Evolutionary conservation across 1,284 basidiomycete species (phyloP), one percentile per base, ranked within the genome.

Genomic region (Ustilago bromivora): DNA sequence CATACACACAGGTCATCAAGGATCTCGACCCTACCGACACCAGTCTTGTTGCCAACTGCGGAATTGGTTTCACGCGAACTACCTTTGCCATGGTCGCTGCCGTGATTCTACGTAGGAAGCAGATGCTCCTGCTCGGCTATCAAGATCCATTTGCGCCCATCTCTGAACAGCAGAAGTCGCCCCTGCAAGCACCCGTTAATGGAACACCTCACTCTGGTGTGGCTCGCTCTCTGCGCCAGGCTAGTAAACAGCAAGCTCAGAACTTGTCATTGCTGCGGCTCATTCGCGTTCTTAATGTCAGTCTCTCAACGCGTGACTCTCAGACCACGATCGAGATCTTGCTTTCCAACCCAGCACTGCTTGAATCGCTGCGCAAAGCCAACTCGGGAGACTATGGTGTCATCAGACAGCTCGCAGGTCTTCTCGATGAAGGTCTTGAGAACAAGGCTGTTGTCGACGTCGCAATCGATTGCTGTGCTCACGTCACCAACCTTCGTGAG

Each of bases 21-120:
- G 88, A 90, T 46, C 91, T 93, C 0, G 94, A 97, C 78, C 95
- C 96, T 0, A 88, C 91, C 9, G 89, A 89, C 23, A 95, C 94
- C 0, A 92, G 93, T 0, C 89, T 99, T 17, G 94, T 99, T 2
- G 98, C 99, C 87, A 96, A 94, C 66, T 98, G 97, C 86, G 96
- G 97, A 47, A 96, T 97, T 90, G 97, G 97, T 51, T 94, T 95
- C 3, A 95, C 97, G 0, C 91, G 97, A 47, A 97, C 96, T 2
- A 98, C 96, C 0, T 98, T 98, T 85, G 96, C 94, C 6, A 99
- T 99, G 97, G 91, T 93, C 15, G 94, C 96, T 2, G 96, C 96
- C 1, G 91, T 93, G 71, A 89, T 99, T 31, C 89, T 99, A 0
- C 90, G 97, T 35, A 88, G 96, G 35, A 93, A 92, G 82, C 95